Evolutionary conservation across 352 stramenopile genomes (phyloP).

Genomic region (Achlya hypogyna): DNA sequence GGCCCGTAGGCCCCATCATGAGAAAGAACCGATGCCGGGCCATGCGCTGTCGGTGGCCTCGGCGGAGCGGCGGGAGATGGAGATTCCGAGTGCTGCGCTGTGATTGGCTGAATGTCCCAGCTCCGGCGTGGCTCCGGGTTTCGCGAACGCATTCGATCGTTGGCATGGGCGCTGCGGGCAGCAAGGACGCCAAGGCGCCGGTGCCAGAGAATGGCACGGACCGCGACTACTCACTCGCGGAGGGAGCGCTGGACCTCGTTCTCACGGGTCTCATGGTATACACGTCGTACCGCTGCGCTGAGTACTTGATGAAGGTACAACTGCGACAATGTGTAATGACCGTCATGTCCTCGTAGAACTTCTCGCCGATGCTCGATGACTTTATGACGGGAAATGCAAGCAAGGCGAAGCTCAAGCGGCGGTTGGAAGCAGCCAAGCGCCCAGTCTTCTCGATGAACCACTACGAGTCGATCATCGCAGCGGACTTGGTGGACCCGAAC

Average conservation of each 20-base stretch:
- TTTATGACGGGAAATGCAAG: slow-evolving; percentile 48
- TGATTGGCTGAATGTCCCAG: too few species aligned
- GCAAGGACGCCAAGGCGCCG: too few species aligned
- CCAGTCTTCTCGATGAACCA: slow-evolving; percentile 70
- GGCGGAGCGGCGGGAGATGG: too few species aligned
- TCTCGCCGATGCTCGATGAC: slow-evolving; percentile 82
- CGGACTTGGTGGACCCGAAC: slow-evolving; percentile 90
- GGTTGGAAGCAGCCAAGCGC: slow-evolving; percentile 49
- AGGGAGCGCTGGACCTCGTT: slow-evolving; percentile 63
- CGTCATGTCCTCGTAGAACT: slow-evolving; percentile 26
- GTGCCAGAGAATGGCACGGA: too few species aligned
- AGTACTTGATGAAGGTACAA: slow-evolving; percentile 72
- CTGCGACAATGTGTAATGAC: background rate
- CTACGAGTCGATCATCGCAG: slow-evolving; percentile 88
- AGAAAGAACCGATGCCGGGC: too few species aligned
- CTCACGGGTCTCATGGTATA: slow-evolving; percentile 76
- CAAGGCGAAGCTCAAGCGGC: slow-evolving; percentile 63
- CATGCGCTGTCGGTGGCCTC: too few species aligned
- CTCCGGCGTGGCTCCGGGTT: too few species aligned
- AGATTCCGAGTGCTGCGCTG: too few species aligned
- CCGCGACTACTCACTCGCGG: too few species aligned
- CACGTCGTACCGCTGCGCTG: slow-evolving; percentile 69
- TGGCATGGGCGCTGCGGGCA: too few species aligned
- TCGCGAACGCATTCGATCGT: too few species aligned
- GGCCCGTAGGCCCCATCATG: too few species aligned